Conservation (phyloP, 192 early-diverging fungal genomes). For the Coemansia sp. region DNA sequence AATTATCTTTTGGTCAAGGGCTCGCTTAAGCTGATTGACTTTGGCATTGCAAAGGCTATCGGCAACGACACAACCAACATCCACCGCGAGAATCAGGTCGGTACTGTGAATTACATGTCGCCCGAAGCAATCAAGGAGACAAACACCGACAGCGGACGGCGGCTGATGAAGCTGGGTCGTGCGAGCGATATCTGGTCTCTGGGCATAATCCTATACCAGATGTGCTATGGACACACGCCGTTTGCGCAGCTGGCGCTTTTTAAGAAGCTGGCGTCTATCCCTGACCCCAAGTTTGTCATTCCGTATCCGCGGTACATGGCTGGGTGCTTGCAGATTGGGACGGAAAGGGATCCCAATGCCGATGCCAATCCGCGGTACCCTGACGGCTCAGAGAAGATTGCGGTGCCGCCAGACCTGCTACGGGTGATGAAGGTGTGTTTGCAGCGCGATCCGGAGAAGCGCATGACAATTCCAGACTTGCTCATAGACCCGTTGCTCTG, state of each 20-base stretch:
- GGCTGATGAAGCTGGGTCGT: slow-evolving; percentile 64
- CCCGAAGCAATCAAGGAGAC: slow-evolving; percentile 77
- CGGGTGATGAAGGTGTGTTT: slow-evolving; percentile 69
- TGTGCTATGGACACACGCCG: slow-evolving; percentile 82
- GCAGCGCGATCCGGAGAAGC: slow-evolving; percentile 58
- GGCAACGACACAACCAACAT: slow-evolving; percentile 94
- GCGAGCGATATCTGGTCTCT: slow-evolving; percentile 90
- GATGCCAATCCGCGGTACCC: slow-evolving; percentile 2
- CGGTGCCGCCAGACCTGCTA: slow-evolving; percentile 53
- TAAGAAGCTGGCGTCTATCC: slow-evolving; percentile 70
- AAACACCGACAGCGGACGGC: slow-evolving; percentile 24
- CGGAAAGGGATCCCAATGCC: slow-evolving; percentile 29
- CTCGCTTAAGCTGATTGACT: slow-evolving; percentile 89
- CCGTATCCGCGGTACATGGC: slow-evolving; percentile 54
- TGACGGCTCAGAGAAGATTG: slow-evolving; percentile 17
- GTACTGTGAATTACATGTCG: slow-evolving; percentile 95
- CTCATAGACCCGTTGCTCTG: slow-evolving; percentile 62
- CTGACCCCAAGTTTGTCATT: slow-evolving; percentile 65
- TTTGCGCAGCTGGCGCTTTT: slow-evolving; percentile 68
- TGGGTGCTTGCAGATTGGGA: slow-evolving; percentile 32
- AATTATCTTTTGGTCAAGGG: slow-evolving; percentile 91
- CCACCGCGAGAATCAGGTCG: slow-evolving; percentile 78
- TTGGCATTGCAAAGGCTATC: slow-evolving; percentile 95
- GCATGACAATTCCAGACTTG: slow-evolving; percentile 67
- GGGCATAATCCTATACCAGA: slow-evolving; percentile 90